These are phyloP conservation scores for Rubia balearica DNA, from an alignment of 305 asterid species.

Conservation along the genomic window DNA sequence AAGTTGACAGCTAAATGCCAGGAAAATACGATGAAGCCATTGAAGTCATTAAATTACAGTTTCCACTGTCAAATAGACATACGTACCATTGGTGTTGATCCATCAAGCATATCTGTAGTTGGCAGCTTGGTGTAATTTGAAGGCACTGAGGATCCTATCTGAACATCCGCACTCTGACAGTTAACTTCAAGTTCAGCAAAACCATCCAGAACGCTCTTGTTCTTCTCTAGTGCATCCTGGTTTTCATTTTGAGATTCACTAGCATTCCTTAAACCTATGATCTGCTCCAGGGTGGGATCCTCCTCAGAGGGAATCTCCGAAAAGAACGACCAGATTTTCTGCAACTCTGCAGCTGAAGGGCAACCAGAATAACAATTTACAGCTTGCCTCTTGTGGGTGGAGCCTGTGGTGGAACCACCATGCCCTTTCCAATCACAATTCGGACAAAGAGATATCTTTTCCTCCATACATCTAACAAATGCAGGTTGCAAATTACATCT, in stretches of 20 bases:
- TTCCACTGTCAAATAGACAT: neutral
- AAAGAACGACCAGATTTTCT: slow-evolving; percentile 70
- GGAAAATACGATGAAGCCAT: no score
- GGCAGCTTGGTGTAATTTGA: slow-evolving; percentile 16
- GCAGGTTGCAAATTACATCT: slow-evolving; percentile 69
- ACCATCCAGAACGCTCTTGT: slow-evolving; percentile 26
- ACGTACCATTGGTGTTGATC: slow-evolving; percentile 49
- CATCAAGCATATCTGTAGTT: slow-evolving; percentile 26
- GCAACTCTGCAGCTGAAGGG: slow-evolving; percentile 76
- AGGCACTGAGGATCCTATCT: slow-evolving; percentile 32
- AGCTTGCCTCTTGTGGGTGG: slow-evolving; percentile 51
- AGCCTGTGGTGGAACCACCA: slow-evolving; percentile 27
- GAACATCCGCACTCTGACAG: slow-evolving; percentile 26
- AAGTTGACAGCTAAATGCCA: neutral
- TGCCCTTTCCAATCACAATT: slow-evolving; percentile 65
- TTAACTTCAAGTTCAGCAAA: slow-evolving; percentile 23
- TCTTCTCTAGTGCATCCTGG: slow-evolving; percentile 31
- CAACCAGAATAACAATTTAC: slow-evolving; percentile 74
- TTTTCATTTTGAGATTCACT: slow-evolving; percentile 33
- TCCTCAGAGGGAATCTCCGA: slow-evolving; percentile 42
- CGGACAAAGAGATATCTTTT: slow-evolving; percentile 77
- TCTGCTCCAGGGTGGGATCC: slow-evolving; percentile 30
- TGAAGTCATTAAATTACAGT: neutral
- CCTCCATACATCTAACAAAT: slow-evolving; percentile 57
- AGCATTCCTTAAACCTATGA: slow-evolving; percentile 30